Evolutionary conservation across 768 basidiomycete species (phyloP).

Genomic region (Dioszegia hungarica): DNA sequence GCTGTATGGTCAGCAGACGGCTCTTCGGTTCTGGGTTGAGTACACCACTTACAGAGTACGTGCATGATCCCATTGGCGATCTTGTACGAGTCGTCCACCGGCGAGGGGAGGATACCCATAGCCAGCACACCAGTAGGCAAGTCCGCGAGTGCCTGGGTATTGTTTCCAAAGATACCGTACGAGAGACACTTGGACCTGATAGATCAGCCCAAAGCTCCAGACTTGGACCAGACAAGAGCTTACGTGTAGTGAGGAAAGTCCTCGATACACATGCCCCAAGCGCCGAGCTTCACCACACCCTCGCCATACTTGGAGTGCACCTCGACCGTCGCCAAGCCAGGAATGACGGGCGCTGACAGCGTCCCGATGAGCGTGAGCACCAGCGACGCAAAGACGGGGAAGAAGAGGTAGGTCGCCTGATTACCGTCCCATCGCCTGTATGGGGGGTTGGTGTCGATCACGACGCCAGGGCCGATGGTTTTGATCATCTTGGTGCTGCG

Average conservation of each 20-base stretch:
- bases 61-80: slow-evolving; percentile 27
- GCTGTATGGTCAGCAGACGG: slow-evolving; percentile 3
- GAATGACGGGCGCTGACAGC: slow-evolving; percentile 29
- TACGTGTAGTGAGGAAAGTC: slow-evolving; percentile 15
- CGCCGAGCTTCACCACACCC: slow-evolving; percentile 18
- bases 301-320: slow-evolving; percentile 8
- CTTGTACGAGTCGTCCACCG: slow-evolving; percentile 15
- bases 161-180: slow-evolving; percentile 3
- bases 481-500: slow-evolving; percentile 10
- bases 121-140: neutral
- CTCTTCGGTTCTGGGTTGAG: neutral
- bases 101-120: slow-evolving; percentile 4
- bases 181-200: neutral
- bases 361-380: slow-evolving; percentile 21
- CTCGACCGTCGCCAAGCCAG: slow-evolving; percentile 20
- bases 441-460: slow-evolving; percentile 23
- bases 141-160: neutral
- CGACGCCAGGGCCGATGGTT: slow-evolving; percentile 11
- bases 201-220: neutral
- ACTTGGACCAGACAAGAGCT: neutral
- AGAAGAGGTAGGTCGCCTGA: slow-evolving; percentile 40
- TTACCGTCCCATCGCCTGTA: slow-evolving; percentile 21
- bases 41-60: slow-evolving; percentile 14
- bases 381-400: slow-evolving; percentile 26
- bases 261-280: slow-evolving; percentile 37